phyloP scores from a whole-genome alignment of 1,284 basidiomycete genomes.

The Malassezia slooffiae region DNA sequence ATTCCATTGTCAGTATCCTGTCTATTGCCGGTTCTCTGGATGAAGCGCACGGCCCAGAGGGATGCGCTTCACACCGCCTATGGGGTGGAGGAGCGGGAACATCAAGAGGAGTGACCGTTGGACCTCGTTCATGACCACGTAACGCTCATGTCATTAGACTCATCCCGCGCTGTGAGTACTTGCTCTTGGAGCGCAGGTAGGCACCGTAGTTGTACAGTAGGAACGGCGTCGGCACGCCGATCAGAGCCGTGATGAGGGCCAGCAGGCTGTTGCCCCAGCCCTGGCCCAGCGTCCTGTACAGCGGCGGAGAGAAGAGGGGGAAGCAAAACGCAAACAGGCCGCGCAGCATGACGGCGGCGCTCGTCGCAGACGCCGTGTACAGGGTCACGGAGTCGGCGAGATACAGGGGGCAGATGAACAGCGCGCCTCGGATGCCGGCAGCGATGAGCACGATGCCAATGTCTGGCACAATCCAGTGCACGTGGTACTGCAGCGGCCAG shows the following conservation, averaged over 20 bases:
- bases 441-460: slow-evolving; percentile 23
- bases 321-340: slow-evolving; percentile 47
- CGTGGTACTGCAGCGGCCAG: slow-evolving; percentile 55
- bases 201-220: slow-evolving; percentile 2
- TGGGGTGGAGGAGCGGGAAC: no score
- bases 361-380: slow-evolving; percentile 18
- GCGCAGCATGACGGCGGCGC: slow-evolving; percentile 5
- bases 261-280: slow-evolving; percentile 51
- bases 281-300: slow-evolving; percentile 51
- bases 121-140: no score
- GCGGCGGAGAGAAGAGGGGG: slow-evolving; percentile 67
- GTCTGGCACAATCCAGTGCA: slow-evolving; percentile 61
- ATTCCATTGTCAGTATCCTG: no score
- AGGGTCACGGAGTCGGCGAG: slow-evolving; percentile 15
- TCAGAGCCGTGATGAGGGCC: slow-evolving; percentile 13
- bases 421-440: slow-evolving; percentile 9
- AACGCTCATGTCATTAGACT: slow-evolving; percentile 1
- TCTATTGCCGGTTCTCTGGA: no score
- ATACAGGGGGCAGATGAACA: slow-evolving; percentile 19
- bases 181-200: not conserved
- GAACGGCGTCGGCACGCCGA: slow-evolving; percentile 20
- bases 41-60: no score
- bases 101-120: no score
- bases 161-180: slow-evolving; percentile 3
- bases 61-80: no score